Evolutionary conservation across 306 rosid species (phyloP).

Genomic region (Sechiopsis laciniata): DNA sequence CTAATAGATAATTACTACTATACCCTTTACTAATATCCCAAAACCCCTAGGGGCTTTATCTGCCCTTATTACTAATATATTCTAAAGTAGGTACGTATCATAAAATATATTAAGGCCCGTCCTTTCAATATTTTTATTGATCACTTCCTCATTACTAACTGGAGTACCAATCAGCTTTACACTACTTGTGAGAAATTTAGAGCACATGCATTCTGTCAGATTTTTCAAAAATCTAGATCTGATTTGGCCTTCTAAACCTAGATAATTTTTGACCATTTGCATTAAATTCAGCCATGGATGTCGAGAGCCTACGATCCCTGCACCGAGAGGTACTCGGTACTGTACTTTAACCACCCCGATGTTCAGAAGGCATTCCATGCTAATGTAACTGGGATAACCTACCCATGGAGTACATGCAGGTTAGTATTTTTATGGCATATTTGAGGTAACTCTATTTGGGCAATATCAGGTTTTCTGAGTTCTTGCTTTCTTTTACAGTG

Average conservation of each 20-base stretch:
- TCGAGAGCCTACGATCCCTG: constrained; percentile 93
- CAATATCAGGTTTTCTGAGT: constrained; percentile 3
- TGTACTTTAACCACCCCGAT: constrained; percentile 79
- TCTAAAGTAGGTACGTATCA: too few species aligned
- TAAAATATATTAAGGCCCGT: not conserved
- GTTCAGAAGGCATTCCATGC: constrained; percentile 95
- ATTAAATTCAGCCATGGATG: constrained; percentile 86
- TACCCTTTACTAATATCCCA: too few species aligned
- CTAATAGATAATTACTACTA: too few species aligned
- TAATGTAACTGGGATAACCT: constrained; percentile 66
- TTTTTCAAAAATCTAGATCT: not conserved
- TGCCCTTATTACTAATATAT: too few species aligned
- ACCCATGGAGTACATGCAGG: constrained; percentile 91
- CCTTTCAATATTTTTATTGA: not conserved
- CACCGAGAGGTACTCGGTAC: constrained; percentile 65
- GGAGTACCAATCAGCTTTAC: not conserved
- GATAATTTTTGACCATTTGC: constrained; percentile 14
- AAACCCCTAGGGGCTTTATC: too few species aligned
- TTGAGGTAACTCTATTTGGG: constrained; percentile 21
- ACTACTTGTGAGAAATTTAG: not conserved
- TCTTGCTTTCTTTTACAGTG: constrained; percentile 42
- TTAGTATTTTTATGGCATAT: constrained; percentile 21
- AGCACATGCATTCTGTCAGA: not conserved
- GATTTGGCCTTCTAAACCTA: not conserved
- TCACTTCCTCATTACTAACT: not conserved